Evolutionary conservation across 208 protist genomes (phyloP), one percentile per base, ranked within the genome.

Genomic region (Hexamita inflata): DNA sequence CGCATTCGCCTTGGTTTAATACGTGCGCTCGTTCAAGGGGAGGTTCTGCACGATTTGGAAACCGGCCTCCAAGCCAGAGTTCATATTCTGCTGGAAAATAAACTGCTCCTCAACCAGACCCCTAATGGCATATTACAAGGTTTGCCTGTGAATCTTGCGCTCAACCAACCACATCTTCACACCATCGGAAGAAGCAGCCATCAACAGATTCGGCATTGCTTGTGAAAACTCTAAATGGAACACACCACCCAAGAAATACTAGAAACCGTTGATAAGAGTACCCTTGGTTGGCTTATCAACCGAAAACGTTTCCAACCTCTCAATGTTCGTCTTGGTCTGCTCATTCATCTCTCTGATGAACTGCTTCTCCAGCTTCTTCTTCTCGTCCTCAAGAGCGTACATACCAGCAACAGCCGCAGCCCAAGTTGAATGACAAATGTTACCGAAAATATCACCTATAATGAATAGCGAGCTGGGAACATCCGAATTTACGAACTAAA

Each of bases 221-320:
- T 29, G 2, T 4, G 19, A 45, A n/a, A 42, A 70, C 35, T 70
- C 64, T 38, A 70, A 49, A n/a, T 70, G 9, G 35, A 70, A 70
- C 7, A 70, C 28, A 70, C 11, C 38, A n/a, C 30, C 26, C 15
- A 70, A 38, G n/a, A 70, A 70, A 38, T 49, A 70, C n/a, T 15
- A 19, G 35, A 70, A 70, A n/a, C 30, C 11, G 15, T 9, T 57
- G n/a, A 70, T 45, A 38, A 4, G 42, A 45, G 30, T 70, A 15
- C 64, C 64, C 35, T 70, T 70, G 4, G 64, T 70, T 11, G 64
- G 64, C 4, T 70, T n/a, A 38, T 70, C 64, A 19, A 70, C n/a
- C n/a, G n/a, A n/a, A n/a, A n/a, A n/a, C n/a, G n/a, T n/a, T n/a
- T n/a, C n/a, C n/a, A n/a, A n/a, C n/a, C n/a, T n/a, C n/a, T n/a